Evolutionary conservation across 2,329 filamentous ascomycete species (phyloP).

Genomic region (Cladorrhinum sp.): DNA sequence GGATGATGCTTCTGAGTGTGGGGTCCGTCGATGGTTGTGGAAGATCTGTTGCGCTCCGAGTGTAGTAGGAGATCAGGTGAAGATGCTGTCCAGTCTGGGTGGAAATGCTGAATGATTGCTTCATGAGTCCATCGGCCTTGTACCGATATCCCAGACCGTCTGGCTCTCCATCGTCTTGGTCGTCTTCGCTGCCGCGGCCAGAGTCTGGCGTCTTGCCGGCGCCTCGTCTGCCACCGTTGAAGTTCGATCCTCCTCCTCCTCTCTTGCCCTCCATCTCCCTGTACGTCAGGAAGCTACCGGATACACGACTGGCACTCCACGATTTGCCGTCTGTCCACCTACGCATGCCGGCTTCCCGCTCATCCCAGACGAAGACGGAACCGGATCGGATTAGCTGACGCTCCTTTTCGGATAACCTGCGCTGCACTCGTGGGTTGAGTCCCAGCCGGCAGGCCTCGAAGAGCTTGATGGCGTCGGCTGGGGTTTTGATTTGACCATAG

Average conservation of each 20-base stretch:
- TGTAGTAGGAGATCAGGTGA: constrained; percentile 96
- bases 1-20: constrained; percentile 74
- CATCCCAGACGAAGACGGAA: constrained; percentile 99
- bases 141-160: constrained; percentile 76
- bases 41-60: constrained; percentile 65
- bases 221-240: constrained; percentile 56
- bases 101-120: constrained; percentile 99
- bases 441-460: constrained; percentile 95
- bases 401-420: constrained; percentile 93
- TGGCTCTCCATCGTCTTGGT: constrained; percentile 78
- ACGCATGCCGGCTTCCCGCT: constrained; percentile 95
- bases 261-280: constrained; percentile 98
- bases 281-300: constrained; percentile 95
- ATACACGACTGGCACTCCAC: constrained; percentile 96
- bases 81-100: constrained; percentile 85
- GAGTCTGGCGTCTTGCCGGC: constrained; percentile 80
- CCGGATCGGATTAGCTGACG: constrained; percentile 92
- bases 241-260: constrained; percentile 77
- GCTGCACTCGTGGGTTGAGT: constrained; percentile 84
- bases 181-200: constrained; percentile 76
- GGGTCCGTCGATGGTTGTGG: constrained; percentile 81
- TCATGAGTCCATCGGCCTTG: constrained; percentile 96
- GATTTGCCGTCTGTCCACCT: constrained; percentile 99
- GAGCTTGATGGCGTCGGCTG: constrained; percentile 94
- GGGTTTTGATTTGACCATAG: constrained; percentile 90